Evolutionary conservation across 108 stramenopile species (phyloP).

Genomic region (Aurantiochytrium sp.): DNA sequence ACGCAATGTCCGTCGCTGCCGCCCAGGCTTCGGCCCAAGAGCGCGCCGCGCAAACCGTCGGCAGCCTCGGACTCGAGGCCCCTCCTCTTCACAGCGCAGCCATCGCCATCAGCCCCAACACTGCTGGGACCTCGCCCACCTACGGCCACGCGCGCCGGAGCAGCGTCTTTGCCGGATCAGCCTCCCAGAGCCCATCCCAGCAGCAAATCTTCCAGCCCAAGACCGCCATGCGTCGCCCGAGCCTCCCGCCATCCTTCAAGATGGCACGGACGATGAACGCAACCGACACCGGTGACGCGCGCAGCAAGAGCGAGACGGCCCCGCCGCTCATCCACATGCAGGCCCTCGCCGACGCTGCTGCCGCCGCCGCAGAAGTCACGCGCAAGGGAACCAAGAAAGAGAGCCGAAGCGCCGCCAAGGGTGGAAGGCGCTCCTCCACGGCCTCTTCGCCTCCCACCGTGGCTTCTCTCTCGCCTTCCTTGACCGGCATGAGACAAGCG

Average conservation of each 20-base stretch:
- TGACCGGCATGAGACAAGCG: no score
- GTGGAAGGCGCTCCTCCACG: no score
- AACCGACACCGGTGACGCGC: no score
- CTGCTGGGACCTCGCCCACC: background rate
- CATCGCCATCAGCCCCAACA: no score
- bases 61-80: background rate
- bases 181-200: background rate
- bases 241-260: background rate
- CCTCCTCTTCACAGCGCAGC: background rate
- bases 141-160: background rate
- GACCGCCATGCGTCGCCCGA: background rate
- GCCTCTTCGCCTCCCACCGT: no score
- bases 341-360: background rate
- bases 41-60: background rate
- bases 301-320: no score
- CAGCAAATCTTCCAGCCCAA: background rate
- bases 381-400: background rate
- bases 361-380: background rate
- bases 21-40: background rate
- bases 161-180: background rate
- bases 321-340: background rate
- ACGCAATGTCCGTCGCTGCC: background rate
- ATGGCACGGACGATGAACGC: background rate
- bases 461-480: no score
- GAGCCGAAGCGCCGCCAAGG: background rate